phyloP scores from a whole-genome alignment of 148 eudicot species.

The Rheum nobile region DNA sequence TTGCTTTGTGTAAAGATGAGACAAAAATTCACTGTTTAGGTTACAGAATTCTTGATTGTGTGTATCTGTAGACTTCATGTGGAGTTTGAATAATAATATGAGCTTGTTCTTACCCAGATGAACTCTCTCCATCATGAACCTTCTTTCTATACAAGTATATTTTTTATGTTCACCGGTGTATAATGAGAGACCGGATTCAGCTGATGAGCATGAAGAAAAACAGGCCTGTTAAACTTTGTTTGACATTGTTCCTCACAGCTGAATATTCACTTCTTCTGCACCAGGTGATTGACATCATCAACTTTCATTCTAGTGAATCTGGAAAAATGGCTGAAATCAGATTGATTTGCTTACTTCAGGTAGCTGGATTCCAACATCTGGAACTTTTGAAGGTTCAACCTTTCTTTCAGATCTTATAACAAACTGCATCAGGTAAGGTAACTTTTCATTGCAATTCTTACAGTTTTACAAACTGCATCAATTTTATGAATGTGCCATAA shows the following conservation, averaged over 20 bases:
- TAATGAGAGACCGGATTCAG: too few species aligned
- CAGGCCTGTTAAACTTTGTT: too few species aligned
- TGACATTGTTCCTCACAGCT: too few species aligned
- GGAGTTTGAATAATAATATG: background rate
- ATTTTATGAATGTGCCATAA: background rate
- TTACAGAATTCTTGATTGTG: background rate
- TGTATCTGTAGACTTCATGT: background rate
- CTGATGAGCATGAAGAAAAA: too few species aligned
- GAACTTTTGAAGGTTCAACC: too few species aligned
- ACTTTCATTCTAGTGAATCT: too few species aligned
- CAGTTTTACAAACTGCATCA: background rate
- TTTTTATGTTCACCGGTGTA: too few species aligned
- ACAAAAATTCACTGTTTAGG: background rate
- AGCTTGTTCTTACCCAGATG: background rate
- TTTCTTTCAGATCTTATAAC: background rate
- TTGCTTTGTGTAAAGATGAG: conserved; percentile 2
- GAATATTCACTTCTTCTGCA: background rate
- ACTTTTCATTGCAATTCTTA: background rate
- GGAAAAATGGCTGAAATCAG: too few species aligned
- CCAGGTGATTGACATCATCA: background rate
- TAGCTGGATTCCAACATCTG: too few species aligned
- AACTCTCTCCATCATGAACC: background rate
- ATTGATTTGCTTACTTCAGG: background rate
- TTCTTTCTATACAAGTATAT: background rate
- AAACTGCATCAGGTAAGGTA: background rate